phyloP scores from a whole-genome alignment of 2,329 filamentous ascomycete genomes.

The Fusarium cicatricum region DNA sequence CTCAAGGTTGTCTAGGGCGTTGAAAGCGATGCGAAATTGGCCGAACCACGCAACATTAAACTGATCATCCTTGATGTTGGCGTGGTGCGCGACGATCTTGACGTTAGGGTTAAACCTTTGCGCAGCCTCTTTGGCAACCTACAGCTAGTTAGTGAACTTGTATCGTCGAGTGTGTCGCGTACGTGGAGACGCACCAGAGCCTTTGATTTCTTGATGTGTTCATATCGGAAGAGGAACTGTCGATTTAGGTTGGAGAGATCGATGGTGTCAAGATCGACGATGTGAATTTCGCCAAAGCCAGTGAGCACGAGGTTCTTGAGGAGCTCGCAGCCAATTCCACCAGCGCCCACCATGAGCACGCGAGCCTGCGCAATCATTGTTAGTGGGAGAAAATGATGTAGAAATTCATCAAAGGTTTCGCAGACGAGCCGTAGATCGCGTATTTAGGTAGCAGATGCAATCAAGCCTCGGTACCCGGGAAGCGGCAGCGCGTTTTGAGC shows the following conservation, averaged over 20 bases:
- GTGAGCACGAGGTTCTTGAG: constrained; percentile 94
- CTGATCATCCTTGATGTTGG: constrained; percentile 89
- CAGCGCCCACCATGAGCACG: constrained; percentile 93
- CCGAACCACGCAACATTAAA: constrained; percentile 93
- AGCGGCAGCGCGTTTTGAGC: constrained; percentile 7
- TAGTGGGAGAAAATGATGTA: constrained; percentile 13
- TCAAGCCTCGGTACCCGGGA: not conserved
- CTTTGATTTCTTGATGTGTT: constrained; percentile 98
- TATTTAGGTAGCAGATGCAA: not conserved
- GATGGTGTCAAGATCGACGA: constrained; percentile 98
- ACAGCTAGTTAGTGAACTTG: constrained; percentile 33
- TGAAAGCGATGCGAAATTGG: constrained; percentile 87
- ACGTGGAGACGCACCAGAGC: constrained; percentile 71
- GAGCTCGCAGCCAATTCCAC: constrained; percentile 96
- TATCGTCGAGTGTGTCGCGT: constrained; percentile 4
- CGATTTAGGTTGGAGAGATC: constrained; percentile 97
- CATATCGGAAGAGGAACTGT: constrained; percentile 94
- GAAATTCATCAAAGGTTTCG: too few relatives aligned
- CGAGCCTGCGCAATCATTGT: constrained; percentile 66
- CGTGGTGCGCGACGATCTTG: constrained; percentile 87
- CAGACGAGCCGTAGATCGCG: not conserved
- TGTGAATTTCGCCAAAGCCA: constrained; percentile 91
- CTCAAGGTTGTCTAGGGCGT: constrained; percentile 95
- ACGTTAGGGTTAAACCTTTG: constrained; percentile 88
- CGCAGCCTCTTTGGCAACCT: constrained; percentile 94